Percentiles rank a stretch among this genome's conserved stretches.
phyloP scores from a whole-genome alignment of 2,329 filamentous ascomycete genomes.

The Hortaea werneckii region DNA sequence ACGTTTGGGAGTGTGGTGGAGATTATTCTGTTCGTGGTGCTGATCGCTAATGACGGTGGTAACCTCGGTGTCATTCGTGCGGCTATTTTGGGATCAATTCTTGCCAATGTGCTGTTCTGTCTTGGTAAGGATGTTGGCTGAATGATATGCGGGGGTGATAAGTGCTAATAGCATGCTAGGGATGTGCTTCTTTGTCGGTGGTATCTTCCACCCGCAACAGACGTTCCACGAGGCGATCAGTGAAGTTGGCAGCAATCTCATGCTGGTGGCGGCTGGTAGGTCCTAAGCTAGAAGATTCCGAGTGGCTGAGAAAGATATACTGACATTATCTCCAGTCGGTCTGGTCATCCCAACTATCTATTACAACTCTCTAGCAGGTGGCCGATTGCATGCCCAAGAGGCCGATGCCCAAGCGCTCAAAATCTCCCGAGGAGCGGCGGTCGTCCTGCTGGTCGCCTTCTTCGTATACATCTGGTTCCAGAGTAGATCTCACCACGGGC shows the following conservation, averaged over 20 bases:
- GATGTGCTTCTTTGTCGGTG: slow-evolving; percentile 69
- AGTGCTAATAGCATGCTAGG: slow-evolving; percentile 7
- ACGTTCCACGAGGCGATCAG: slow-evolving; percentile 65
- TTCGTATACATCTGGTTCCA: slow-evolving; percentile 57
- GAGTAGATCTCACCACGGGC: slow-evolving; percentile 61
- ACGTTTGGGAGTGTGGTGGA: slow-evolving; percentile 63
- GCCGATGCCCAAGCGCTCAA: slow-evolving; percentile 47
- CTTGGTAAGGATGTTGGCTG: slow-evolving; percentile 27
- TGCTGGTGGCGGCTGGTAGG: slow-evolving; percentile 58
- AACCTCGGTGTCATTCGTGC: slow-evolving; percentile 59
- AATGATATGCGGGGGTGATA: not conserved
- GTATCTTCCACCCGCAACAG: slow-evolving; percentile 57
- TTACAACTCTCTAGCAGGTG: slow-evolving; percentile 32
- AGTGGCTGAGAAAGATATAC: not conserved
- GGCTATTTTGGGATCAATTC: slow-evolving; percentile 70
- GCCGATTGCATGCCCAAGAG: slow-evolving; percentile 21
- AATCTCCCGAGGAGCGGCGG: slow-evolving; percentile 60
- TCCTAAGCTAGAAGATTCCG: not conserved
- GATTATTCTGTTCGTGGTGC: slow-evolving; percentile 69
- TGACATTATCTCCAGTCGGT: slow-evolving; percentile 26
- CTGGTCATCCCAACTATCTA: slow-evolving; percentile 41
- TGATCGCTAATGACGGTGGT: slow-evolving; percentile 37
- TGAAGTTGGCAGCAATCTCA: slow-evolving; percentile 66
- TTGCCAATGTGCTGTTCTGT: slow-evolving; percentile 73
- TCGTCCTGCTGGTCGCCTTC: slow-evolving; percentile 64